phyloP scores from a whole-genome alignment of 208 protist species.

The Acanthamoeba lenticulata region DNA sequence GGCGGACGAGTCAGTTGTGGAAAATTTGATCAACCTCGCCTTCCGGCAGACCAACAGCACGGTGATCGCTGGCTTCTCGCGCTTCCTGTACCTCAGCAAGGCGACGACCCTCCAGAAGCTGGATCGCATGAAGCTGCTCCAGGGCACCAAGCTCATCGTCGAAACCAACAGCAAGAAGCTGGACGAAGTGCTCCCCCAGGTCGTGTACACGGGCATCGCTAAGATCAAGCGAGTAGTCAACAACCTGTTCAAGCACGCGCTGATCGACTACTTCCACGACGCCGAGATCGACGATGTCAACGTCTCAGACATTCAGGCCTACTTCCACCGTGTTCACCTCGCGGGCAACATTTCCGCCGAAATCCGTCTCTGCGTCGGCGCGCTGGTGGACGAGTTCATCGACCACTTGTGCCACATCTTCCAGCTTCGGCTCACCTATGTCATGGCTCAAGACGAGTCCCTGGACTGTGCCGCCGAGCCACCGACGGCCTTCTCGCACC shows the following conservation, averaged over 20 bases:
- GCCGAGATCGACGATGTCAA: neutral
- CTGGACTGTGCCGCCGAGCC: too few species aligned
- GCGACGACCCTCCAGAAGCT: neutral
- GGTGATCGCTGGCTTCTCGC: neutral
- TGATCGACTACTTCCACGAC: neutral
- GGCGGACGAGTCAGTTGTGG: neutral
- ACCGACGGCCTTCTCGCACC: too few species aligned
- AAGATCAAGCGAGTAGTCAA: neutral
- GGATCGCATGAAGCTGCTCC: neutral
- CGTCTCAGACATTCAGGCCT: neutral
- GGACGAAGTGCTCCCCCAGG: neutral
- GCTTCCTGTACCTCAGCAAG: neutral
- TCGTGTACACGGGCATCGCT: neutral
- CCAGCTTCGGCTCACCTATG: too few species aligned
- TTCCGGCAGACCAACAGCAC: neutral
- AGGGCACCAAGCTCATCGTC: neutral
- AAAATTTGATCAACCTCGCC: neutral
- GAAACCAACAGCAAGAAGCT: neutral
- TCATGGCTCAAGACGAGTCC: too few species aligned
- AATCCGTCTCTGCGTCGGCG: neutral
- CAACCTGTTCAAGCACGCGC: neutral
- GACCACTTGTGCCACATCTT: neutral
- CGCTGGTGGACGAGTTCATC: neutral
- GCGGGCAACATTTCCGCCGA: neutral
- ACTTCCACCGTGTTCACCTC: neutral